A percentile compares a stretch with the other conserved stretches of the same genome.
Conservation (phyloP, 2,329 filamentous ascomycete species). For the Pleochaeta shiraiana region DNA sequence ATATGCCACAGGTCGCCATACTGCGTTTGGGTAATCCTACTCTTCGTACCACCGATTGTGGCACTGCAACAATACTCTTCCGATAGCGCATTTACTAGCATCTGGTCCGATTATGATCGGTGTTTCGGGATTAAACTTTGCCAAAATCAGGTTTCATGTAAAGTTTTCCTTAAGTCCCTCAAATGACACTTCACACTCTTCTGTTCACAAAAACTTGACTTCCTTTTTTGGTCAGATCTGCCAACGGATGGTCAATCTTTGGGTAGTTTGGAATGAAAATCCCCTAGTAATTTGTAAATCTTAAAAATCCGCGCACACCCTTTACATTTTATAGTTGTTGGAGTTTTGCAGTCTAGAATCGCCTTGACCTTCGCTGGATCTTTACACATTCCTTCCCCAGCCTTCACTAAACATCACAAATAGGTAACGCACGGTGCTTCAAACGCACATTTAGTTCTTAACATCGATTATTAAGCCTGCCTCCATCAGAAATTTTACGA, state of each 20-base stretch:
- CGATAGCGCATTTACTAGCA: neutral
- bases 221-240: neutral
- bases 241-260: neutral
- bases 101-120: neutral
- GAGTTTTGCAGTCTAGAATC: neutral
- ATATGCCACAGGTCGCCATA: neutral
- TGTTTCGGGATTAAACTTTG: neutral
- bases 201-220: neutral
- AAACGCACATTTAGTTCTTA: slow-evolving; percentile 5
- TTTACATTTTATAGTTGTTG: neutral
- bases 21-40: neutral
- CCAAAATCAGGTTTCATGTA: neutral
- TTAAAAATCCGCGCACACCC: neutral
- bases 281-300: slow-evolving; percentile 1
- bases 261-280: neutral
- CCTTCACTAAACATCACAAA: neutral
- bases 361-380: neutral
- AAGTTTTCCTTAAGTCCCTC: neutral
- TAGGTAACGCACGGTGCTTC: neutral
- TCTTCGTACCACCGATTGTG: neutral
- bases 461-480: slow-evolving; percentile 1
- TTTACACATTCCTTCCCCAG: neutral
- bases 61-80: neutral
- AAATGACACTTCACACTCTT: neutral
- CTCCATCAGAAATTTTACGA: slow-evolving; percentile 2